phyloP scores from a whole-genome alignment of 164 flowering plant species.

The Santalum album region DNA sequence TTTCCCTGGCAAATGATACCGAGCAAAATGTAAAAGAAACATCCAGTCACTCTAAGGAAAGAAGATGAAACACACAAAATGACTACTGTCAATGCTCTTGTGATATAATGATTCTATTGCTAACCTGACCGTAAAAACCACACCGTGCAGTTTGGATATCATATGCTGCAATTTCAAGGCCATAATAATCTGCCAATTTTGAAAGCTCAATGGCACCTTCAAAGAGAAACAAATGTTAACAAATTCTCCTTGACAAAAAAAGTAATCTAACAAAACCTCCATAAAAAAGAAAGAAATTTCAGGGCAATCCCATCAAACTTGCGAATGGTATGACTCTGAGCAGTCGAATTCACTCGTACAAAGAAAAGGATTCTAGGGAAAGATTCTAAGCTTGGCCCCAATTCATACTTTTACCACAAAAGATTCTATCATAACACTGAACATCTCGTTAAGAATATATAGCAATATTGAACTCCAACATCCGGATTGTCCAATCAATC shows the following conservation, averaged over 20 bases:
- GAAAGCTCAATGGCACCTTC: slow-evolving; percentile 97
- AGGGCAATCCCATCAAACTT: neutral
- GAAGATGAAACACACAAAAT: neutral
- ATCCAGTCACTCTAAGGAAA: slow-evolving; percentile 6
- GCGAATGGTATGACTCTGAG: neutral
- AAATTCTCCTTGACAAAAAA: neutral
- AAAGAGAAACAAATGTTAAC: slow-evolving; percentile 6
- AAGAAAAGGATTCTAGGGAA: neutral
- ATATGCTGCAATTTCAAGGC: slow-evolving; percentile 94
- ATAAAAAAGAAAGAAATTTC: neutral
- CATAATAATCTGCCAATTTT: slow-evolving; percentile 80
- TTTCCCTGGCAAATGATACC: slow-evolving; percentile 42
- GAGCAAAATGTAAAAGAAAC: too few species aligned
- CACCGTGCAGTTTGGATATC: slow-evolving; percentile 90
- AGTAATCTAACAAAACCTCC: neutral
- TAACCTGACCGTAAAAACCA: slow-evolving; percentile 96
- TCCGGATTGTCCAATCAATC: too few species aligned
- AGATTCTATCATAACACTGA: too few species aligned
- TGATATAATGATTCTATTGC: neutral
- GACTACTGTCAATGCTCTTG: neutral
- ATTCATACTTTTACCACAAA: too few species aligned
- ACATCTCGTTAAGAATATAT: too few species aligned
- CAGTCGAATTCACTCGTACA: too few species aligned
- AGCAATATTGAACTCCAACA: too few species aligned
- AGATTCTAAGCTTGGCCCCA: neutral